Evolutionary conservation across 495 filamentous ascomycete genomes (phyloP), one percentile per base, ranked within the genome.

Genomic region (Xylaria castorea): DNA sequence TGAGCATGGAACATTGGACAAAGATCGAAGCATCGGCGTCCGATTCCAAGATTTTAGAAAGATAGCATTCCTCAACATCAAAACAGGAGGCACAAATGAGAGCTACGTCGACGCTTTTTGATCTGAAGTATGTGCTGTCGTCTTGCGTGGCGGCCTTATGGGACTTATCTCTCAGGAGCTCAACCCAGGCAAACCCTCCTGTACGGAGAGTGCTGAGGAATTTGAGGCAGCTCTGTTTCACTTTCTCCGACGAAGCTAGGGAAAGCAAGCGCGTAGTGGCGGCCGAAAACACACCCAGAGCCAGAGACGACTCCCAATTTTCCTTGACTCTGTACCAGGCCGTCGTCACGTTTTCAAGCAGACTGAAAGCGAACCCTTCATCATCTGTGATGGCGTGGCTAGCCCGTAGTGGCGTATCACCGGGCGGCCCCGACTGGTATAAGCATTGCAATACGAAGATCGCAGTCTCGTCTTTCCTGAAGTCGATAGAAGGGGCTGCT

Each of bases 281-380:
- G 9, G 72, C 46, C 14, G 85, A 79, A 36, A 88, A 80, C 0
- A 71, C 75, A 38, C 78, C 70, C 0, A 85, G 76, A 7, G 81
- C 86, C 38, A 81, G 72, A 12, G 76, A 78, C 11, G 80, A 83
- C 60, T 86, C 77, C 87, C 87, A 90, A 63, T 89, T 90, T 16
- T 82, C 82, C 73, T 83, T 75, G 20, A 87, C 77, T 25, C 78
- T 77, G 9, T 62, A 46, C 6, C 78, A 46, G 1, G 74, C 75
- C 1, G 80, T 66, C 0, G 71, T 5, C 14, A 87, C 67, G 6
- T 71, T 69, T 1, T 66, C 30, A 0, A 81, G 30, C 4, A 80
- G 58, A 16, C 60, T 50, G 25, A 12, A 2, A 44, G 66, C 68
- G 42, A 81, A 80, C 0, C 32, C 22, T 5, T 51, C 16, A 22